Percentiles rank a stretch among this genome's conserved stretches.
phyloP scores from a whole-genome alignment of 108 stramenopile species.

The Skeletonema potamos region DNA sequence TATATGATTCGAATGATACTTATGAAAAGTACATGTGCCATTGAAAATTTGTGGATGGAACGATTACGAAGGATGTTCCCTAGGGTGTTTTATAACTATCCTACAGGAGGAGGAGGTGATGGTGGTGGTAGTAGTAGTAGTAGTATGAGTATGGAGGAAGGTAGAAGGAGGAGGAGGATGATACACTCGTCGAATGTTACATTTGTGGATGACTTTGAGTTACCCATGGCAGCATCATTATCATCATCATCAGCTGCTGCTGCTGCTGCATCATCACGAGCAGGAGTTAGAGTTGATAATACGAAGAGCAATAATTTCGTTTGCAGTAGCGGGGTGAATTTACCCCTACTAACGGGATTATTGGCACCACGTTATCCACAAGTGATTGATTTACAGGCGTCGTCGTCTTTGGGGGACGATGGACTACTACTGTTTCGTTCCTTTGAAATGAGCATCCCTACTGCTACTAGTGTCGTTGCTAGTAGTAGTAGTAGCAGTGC shows the following conservation, averaged over 20 bases:
- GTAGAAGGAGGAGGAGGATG: neutral
- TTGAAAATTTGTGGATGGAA: neutral
- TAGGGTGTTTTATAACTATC: neutral
- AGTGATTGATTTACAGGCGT: neutral
- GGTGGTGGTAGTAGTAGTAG: no score
- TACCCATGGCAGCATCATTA: neutral
- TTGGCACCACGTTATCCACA: conserved; percentile 10
- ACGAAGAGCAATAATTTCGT: neutral
- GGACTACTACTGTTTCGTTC: neutral
- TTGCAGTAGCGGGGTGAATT: conserved; percentile 3
- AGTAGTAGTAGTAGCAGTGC: no score
- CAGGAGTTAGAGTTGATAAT: neutral
- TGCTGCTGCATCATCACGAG: neutral
- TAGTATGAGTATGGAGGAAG: no score
- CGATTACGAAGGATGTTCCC: neutral
- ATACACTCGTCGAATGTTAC: neutral
- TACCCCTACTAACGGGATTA: conserved; percentile 6
- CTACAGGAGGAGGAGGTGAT: neutral
- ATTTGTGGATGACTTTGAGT: conserved; percentile 5
- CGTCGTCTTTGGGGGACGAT: no score
- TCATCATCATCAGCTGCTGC: no score
- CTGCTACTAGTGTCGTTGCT: neutral
- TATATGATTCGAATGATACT: neutral
- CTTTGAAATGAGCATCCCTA: neutral
- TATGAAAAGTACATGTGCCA: neutral